These are phyloP conservation scores for Fusarium sp. DNA, from an alignment of 2,329 filamentous ascomycete species.

Conservation along the genomic window DNA sequence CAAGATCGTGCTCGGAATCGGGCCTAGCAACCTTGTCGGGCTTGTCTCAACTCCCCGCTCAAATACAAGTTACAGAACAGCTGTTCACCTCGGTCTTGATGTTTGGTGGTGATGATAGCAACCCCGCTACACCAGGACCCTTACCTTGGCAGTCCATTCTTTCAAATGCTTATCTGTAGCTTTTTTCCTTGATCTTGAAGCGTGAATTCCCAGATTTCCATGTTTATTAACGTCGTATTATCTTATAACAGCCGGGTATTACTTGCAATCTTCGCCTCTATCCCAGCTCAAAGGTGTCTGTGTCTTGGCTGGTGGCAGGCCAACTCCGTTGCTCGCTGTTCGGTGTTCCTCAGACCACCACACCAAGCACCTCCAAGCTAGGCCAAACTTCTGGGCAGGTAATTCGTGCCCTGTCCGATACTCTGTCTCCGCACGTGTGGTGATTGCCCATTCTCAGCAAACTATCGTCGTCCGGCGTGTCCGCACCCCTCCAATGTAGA, in stretches of 20 bases:
- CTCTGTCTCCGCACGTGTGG: slow-evolving; percentile 29
- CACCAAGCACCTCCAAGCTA: slow-evolving; percentile 18
- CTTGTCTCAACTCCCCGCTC: slow-evolving; percentile 30
- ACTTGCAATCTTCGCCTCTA: slow-evolving; percentile 8
- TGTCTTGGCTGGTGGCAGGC: slow-evolving; percentile 1
- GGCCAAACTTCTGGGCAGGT: slow-evolving; percentile 4
- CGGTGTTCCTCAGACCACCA: slow-evolving; percentile 17
- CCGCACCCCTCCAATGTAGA: slow-evolving; percentile 3
- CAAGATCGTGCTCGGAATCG: slow-evolving; percentile 26
- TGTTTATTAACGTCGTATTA: slow-evolving; percentile 29
- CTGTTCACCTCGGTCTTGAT: slow-evolving; percentile 10
- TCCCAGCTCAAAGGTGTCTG: slow-evolving; percentile 1
- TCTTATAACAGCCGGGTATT: slow-evolving; percentile 23
- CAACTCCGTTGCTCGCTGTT: neutral
- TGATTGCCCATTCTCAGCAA: slow-evolving; percentile 6
- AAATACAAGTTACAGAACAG: slow-evolving; percentile 23
- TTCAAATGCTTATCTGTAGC: slow-evolving; percentile 17
- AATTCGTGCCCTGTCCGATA: slow-evolving; percentile 19
- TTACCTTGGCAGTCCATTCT: slow-evolving; percentile 15
- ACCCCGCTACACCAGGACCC: slow-evolving; percentile 36
- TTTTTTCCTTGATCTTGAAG: slow-evolving; percentile 21
- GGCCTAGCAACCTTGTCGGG: slow-evolving; percentile 26
- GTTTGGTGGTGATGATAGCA: neutral
- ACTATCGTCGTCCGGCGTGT: slow-evolving; percentile 13
- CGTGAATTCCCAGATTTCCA: slow-evolving; percentile 25